Base-by-base conservation (phyloP, 192 early-diverging fungal genomes). In the Podila horticola region DNA sequence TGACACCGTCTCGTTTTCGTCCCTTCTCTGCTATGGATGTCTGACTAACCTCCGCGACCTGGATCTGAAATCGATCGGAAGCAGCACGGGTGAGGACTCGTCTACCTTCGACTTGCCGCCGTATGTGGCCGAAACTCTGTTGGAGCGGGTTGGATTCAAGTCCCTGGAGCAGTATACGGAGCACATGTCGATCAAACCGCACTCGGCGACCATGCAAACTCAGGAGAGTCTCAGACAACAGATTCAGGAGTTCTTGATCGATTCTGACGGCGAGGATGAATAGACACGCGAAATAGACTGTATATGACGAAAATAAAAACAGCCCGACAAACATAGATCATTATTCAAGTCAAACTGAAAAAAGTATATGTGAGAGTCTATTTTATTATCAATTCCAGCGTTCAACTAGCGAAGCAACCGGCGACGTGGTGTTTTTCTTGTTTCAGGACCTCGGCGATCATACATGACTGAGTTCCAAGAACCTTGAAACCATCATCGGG, bases 181-280 rank as follows among this genome's bases (percentile, higher is more conserved):
- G 10, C 50, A 55, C 29, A 41, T 15, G 17, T 48, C 59, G 3
- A 3, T 17, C 4, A 19, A 20, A 4, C 9, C 45, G 8, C 28
- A 29, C 2, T 26, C 34, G 4, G n/a, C 51, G 2, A n/a, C 45
- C 3, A 48, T 62, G 29, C 83, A 76, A 55, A 75, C 72, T 57
- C 79, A 82, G 15, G 85, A 90, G 45, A 75, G 75, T 29, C 70
- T 94, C 19, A 87, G 86, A 59, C 84, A 77, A 29, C 90, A 90
- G 59, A 90, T 94, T 45, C 83, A 92, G 71, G 86, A 89, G 33
- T 94, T 90, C 73, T 73, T 94, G 58, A 83, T 94, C 55, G 71
- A 61, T n/a, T 87, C 89, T 69, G 75, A 88, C 22, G 86, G 89
- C n/a, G 74, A 85, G 29, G 75, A 85, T 29, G 55, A 83, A n/a